Evolutionary conservation across 768 basidiomycete genomes (phyloP), one percentile per base, ranked within the genome.

Genomic region (Agaricus subrufescens): DNA sequence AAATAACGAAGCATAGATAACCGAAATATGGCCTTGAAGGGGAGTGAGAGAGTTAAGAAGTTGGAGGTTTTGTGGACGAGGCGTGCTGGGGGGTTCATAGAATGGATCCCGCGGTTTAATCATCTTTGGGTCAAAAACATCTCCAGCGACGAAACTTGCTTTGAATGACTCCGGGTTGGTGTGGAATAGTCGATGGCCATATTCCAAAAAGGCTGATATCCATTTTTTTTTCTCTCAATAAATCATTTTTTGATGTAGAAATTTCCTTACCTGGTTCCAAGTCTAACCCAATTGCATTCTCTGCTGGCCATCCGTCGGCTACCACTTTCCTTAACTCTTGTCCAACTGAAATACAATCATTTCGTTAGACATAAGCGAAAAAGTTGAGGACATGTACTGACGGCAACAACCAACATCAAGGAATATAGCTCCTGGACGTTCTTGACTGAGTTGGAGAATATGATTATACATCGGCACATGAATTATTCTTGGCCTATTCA

Each of bases 181-280:
- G 49, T 66, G 74, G 69, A 86, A 89, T 14, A 88, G 71, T 43
- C 79, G 71, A 58, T 87, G 84, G 1, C 86, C 86, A 3, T 78
- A 71, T 4, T 81, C 73, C 85, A 84, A 87, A 58, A 83, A 82
- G 9, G 69, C 85, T 86, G 25, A 9, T 12, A 23, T 34, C 34
- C 23, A 29, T 12, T 8, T 12, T 12, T 7, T 46, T 4, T 1
- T 9, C 12, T 2, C 25, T 46, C 25, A 19, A 19, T 25, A 5
- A 11, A 11, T 34, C 5, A 8, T 34, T 1, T 6, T 12, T 12
- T 3, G 19, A 19, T 12, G 26, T 3, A 2, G 45, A 25, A 46
- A 46, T 23, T 6, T 2, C n/a, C 27, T 39, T 29, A 72, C 74
- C 70, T 66, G 58, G 61, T 8, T 62, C 60, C 15, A 78, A 61